Percentiles rank a stretch among this genome's conserved stretches.
phyloP scores from a whole-genome alignment of 2,329 filamentous ascomycete genomes.

The Pyrenochaeta sp. region DNA sequence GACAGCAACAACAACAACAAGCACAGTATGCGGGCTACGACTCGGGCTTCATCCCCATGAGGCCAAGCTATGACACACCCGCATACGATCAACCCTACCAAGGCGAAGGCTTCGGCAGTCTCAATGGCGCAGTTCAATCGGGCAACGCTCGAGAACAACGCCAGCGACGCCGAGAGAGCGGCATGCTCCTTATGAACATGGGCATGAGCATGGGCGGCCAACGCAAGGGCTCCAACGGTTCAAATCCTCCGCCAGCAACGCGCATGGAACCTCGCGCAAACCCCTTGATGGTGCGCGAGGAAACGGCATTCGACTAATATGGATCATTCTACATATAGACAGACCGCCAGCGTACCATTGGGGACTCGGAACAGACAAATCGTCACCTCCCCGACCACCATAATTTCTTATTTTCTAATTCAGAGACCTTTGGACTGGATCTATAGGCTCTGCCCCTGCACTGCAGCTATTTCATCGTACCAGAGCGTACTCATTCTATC shows the following conservation, averaged over 20 bases:
- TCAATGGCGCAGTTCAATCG: slow-evolving; percentile 41
- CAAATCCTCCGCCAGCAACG: slow-evolving; percentile 26
- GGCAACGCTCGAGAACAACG: slow-evolving; percentile 39
- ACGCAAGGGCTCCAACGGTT: slow-evolving; percentile 47
- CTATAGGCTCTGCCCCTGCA: slow-evolving; percentile 26
- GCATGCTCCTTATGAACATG: slow-evolving; percentile 51
- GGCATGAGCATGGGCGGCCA: slow-evolving; percentile 42
- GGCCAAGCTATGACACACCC: slow-evolving; percentile 56
- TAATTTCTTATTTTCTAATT: slow-evolving; percentile 45
- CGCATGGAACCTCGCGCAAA: slow-evolving; percentile 35
- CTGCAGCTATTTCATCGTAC: too few species aligned
- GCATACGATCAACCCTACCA: slow-evolving; percentile 38
- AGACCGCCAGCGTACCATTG: slow-evolving; percentile 17
- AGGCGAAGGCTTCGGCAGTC: slow-evolving; percentile 42
- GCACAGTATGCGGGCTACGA: slow-evolving; percentile 49
- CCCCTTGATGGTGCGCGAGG: slow-evolving; percentile 36
- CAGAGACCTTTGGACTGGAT: slow-evolving; percentile 35
- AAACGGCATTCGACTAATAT: slow-evolving; percentile 43
- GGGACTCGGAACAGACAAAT: slow-evolving; percentile 12
- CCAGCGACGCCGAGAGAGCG: slow-evolving; percentile 46
- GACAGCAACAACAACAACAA: slow-evolving; percentile 33
- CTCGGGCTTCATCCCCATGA: slow-evolving; percentile 60
- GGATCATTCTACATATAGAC: too few species aligned
- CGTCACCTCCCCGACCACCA: slow-evolving; percentile 18
- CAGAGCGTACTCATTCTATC: slow-evolving; percentile 8